These are phyloP conservation scores for Leucocoprinus gongylophorus DNA, from an alignment of 1,284 basidiomycete species.

Conservation along the genomic window DNA sequence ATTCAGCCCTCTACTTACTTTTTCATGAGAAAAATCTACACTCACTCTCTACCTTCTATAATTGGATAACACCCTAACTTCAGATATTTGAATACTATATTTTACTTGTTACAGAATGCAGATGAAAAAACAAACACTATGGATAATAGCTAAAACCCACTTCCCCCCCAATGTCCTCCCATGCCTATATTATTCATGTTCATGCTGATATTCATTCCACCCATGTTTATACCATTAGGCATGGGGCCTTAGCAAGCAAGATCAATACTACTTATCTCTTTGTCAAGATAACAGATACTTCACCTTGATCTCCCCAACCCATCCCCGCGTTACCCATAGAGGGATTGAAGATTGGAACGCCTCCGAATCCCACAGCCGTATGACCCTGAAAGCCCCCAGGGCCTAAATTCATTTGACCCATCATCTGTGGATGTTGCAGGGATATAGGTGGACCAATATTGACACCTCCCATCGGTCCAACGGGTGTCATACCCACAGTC, in stretches of 20 bases:
- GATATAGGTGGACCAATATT: slow-evolving; percentile 26
- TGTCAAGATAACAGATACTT: slow-evolving; percentile 30
- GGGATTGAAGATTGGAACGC: slow-evolving; percentile 15
- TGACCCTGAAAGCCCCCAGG: slow-evolving; percentile 21
- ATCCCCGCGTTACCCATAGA: slow-evolving; percentile 21
- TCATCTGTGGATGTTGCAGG: slow-evolving; percentile 23
- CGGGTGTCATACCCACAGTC: slow-evolving; percentile 6
- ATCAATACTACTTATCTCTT: slow-evolving; percentile 20
- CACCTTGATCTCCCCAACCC: slow-evolving; percentile 30
- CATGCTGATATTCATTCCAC: slow-evolving; percentile 17
- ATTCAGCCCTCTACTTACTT: too few species aligned
- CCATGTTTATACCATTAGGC: slow-evolving; percentile 22
- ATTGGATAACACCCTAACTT: too few species aligned
- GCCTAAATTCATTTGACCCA: slow-evolving; percentile 19
- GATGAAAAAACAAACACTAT: too few species aligned
- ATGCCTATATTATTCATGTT: slow-evolving; percentile 21
- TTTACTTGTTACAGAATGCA: too few species aligned
- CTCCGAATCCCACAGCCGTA: slow-evolving; percentile 18
- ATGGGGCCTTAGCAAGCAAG: slow-evolving; percentile 22
- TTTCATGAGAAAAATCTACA: too few species aligned
- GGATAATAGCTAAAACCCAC: slow-evolving; percentile 11
- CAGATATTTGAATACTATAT: too few species aligned
- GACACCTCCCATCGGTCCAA: slow-evolving; percentile 19
- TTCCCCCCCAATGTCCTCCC: slow-evolving; percentile 21
- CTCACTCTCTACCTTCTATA: too few species aligned